These are phyloP conservation scores for Fremontodendron californicum DNA, from an alignment of 345 rosid species.

Conservation along the genomic window DNA sequence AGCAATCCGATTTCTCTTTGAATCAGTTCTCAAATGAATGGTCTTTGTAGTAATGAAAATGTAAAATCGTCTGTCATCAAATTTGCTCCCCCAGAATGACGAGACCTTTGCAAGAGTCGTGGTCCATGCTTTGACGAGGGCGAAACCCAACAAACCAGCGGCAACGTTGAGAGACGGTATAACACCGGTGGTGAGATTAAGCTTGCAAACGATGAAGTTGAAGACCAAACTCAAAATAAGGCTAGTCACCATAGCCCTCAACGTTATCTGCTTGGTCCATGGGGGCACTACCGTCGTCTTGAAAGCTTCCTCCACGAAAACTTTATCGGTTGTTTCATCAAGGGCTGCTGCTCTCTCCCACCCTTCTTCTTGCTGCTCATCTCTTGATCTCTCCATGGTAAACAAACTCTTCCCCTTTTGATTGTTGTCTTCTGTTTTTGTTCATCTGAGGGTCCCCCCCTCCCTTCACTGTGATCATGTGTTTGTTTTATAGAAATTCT, in stretches of 20 bases:
- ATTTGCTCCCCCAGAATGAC: no score
- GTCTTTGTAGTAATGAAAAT: no score
- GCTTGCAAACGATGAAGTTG: constrained; percentile 67
- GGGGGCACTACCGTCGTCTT: constrained; percentile 35
- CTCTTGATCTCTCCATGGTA: constrained; percentile 2
- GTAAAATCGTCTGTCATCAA: no score
- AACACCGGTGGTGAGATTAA: constrained; percentile 65
- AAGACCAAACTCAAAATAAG: constrained; percentile 46
- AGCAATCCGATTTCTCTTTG: no score
- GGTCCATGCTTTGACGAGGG: constrained; percentile 42
- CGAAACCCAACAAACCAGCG: constrained; percentile 59
- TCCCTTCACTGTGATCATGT: no score
- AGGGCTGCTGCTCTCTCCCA: not conserved
- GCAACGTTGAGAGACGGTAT: constrained; percentile 66
- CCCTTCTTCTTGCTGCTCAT: not conserved
- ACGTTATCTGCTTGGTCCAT: constrained; percentile 55
- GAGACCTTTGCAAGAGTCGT: constrained; percentile 34
- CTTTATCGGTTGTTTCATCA: not conserved
- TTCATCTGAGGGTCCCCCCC: no score
- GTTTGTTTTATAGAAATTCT: no score
- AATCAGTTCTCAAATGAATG: no score
- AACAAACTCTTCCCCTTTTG: not conserved
- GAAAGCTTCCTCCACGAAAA: constrained; percentile 37
- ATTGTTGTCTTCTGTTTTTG: no score
- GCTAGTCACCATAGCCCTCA: constrained; percentile 45